Evolutionary conservation across 2,329 filamentous ascomycete genomes (phyloP).

Genomic region (Botrytis tulipae): DNA sequence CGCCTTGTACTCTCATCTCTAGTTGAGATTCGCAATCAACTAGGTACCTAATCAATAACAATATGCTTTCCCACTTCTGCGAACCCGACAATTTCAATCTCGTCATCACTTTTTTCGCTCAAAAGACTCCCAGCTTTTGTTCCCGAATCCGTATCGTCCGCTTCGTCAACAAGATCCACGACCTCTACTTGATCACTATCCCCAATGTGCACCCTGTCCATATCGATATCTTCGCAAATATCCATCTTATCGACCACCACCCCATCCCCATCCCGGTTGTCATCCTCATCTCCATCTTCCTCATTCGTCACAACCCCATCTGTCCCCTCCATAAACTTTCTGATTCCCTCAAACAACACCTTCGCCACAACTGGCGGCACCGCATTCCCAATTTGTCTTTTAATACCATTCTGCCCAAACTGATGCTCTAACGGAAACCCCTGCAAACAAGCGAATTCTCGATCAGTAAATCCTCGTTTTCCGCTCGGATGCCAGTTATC

Average conservation of each 20-base stretch:
- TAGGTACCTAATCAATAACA: slow-evolving; percentile 5
- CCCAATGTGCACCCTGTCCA: background rate
- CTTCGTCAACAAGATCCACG: background rate
- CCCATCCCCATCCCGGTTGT: background rate
- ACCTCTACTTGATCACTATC: background rate
- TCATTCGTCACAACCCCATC: slow-evolving; percentile 37
- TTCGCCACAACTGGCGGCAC: slow-evolving; percentile 63
- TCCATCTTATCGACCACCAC: background rate
- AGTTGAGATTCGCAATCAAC: background rate
- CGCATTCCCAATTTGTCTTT: slow-evolving; percentile 74
- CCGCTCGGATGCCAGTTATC: slow-evolving; percentile 66
- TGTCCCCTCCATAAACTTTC: slow-evolving; percentile 39
- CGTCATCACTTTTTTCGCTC: background rate
- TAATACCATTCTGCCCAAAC: slow-evolving; percentile 50
- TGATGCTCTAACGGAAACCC: slow-evolving; percentile 63
- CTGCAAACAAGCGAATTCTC: slow-evolving; percentile 66
- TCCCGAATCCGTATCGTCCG: background rate
- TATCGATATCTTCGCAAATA: background rate
- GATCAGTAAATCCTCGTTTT: slow-evolving; percentile 57
- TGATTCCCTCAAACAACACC: slow-evolving; percentile 42
- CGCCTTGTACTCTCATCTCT: background rate
- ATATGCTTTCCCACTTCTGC: background rate
- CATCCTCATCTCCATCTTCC: background rate
- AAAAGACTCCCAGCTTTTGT: no score
- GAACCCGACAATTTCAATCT: background rate